Base-by-base conservation (phyloP, 2,329 filamentous ascomycete species). In the Westerdykella ornata region DNA sequence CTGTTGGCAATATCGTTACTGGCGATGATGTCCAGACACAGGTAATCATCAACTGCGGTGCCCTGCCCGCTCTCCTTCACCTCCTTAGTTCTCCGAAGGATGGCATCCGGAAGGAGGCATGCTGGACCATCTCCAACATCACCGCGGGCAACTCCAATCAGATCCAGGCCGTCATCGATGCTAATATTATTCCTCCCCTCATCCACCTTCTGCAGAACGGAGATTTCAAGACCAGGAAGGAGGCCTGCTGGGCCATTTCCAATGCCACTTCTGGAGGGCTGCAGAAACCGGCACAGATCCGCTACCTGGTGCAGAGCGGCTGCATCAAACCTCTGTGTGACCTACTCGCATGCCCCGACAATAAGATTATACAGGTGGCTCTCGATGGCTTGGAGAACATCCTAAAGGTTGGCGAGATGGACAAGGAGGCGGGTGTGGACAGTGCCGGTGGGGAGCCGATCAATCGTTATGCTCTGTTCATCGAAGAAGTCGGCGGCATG, bases 101-200 rank as follows among this genome's bases (percentile, higher is more conserved):
- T 62, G 92, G 92, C 18, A 98, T 98, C 54, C 88, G 92, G 53
- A 98, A 98, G 77, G 92, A 98, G 71, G 92, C 92, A 19, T 98
- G 92, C 81, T 98, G 92, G 92, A 98, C 92, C 38, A 98, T 98
- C 58, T 96, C 89, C 65, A 98, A 98, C 77, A 87, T 98, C 61
- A 98, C 92, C 22, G 92, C 92, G 45, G 92, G 92, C 48, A 98
- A 98, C 76, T 95, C 90, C 29, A 88, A 84, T 43, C 92, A 98
- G 72, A 98, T 98, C 57, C 92, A 98, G 74, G 76, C 88, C 8
- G 92, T 98, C 42, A 84, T 98, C 57, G 92, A 98, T 61, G 89
- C 89, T 59, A 92, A 94, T 72, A 94, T 98, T 62, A 92, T 98
- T 55, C 88, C 88, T 28, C 92, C 92, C 47, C 75, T 98, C 57